These are phyloP conservation scores for Pterocarpus santalinus DNA, from an alignment of 306 rosid species.

Conservation along the genomic window DNA sequence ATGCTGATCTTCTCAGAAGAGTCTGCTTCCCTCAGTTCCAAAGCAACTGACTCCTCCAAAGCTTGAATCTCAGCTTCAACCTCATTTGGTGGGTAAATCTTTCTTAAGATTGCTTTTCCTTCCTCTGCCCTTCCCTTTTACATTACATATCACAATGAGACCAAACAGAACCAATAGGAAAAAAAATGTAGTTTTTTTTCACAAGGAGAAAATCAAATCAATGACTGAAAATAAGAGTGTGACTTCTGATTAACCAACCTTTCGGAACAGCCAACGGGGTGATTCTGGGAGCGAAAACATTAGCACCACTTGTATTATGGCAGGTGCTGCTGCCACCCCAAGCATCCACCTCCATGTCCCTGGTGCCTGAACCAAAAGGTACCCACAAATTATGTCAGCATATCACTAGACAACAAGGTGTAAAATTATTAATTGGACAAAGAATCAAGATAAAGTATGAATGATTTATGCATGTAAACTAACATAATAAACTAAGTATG, in stretches of 20 bases:
- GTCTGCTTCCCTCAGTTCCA: conserved; percentile 46
- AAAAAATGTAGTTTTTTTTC: too few species aligned
- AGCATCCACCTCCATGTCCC: conserved; percentile 87
- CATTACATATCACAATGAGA: background rate
- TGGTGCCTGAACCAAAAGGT: conserved; percentile 46
- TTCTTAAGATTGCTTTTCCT: conserved; percentile 54
- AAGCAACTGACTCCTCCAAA: conserved; percentile 56
- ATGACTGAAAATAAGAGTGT: too few species aligned
- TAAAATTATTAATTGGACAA: background rate
- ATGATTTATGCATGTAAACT: too few species aligned
- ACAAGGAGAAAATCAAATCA: too few species aligned
- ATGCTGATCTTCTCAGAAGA: conserved; percentile 41
- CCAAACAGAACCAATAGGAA: background rate
- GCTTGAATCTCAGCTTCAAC: conserved; percentile 57
- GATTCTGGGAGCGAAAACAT: conserved; percentile 74
- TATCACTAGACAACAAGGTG: background rate
- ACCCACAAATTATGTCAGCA: background rate
- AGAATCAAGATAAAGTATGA: background rate
- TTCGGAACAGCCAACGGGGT: conserved; percentile 74
- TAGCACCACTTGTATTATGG: conserved; percentile 50
- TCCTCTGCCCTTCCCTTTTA: conserved; percentile 64
- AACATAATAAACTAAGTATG: too few species aligned
- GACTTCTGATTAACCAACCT: conserved; percentile 44
- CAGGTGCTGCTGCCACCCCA: conserved; percentile 77
- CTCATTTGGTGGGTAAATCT: conserved; percentile 54